Evolutionary conservation across 2,329 filamentous ascomycete genomes (phyloP).

Genomic region (Emergomyces africanus): DNA sequence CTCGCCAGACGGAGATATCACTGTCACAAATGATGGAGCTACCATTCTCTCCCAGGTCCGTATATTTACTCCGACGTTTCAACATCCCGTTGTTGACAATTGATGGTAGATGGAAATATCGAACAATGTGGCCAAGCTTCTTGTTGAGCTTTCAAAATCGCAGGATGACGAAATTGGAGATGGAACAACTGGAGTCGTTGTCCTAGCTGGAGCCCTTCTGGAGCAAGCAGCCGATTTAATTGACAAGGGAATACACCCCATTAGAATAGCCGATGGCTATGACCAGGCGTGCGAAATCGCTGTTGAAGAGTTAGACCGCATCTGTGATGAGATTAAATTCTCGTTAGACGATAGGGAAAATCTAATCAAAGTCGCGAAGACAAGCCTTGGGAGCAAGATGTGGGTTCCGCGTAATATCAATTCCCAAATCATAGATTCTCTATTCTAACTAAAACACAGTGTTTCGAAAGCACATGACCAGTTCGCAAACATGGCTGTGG

Average conservation of each 20-base stretch:
- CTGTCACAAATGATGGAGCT: slow-evolving; percentile 96
- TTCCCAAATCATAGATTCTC: not conserved
- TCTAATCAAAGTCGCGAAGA: slow-evolving; percentile 87
- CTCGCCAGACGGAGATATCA: slow-evolving; percentile 96
- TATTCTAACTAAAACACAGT: slow-evolving; percentile 17
- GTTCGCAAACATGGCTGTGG: slow-evolving; percentile 93
- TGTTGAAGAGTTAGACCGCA: slow-evolving; percentile 79
- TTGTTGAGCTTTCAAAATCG: slow-evolving; percentile 95
- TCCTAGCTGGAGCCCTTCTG: slow-evolving; percentile 82
- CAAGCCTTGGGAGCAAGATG: slow-evolving; percentile 95
- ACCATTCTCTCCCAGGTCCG: slow-evolving; percentile 72
- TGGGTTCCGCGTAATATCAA: slow-evolving; percentile 15
- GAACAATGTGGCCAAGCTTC: slow-evolving; percentile 93
- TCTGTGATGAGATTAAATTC: slow-evolving; percentile 86
- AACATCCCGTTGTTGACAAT: slow-evolving; percentile 1
- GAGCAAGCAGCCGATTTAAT: slow-evolving; percentile 97
- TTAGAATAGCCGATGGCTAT: slow-evolving; percentile 95
- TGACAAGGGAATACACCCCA: slow-evolving; percentile 99
- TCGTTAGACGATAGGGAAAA: slow-evolving; percentile 67
- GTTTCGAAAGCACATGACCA: slow-evolving; percentile 98
- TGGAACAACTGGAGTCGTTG: slow-evolving; percentile 94
- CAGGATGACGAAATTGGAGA: slow-evolving; percentile 99
- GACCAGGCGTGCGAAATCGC: slow-evolving; percentile 97
- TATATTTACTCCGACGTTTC: slow-evolving; percentile 5
- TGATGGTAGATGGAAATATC: slow-evolving; percentile 78